Evolutionary conservation across 75 land plant species (phyloP).

Genomic region (Ceratopteris richardii): DNA sequence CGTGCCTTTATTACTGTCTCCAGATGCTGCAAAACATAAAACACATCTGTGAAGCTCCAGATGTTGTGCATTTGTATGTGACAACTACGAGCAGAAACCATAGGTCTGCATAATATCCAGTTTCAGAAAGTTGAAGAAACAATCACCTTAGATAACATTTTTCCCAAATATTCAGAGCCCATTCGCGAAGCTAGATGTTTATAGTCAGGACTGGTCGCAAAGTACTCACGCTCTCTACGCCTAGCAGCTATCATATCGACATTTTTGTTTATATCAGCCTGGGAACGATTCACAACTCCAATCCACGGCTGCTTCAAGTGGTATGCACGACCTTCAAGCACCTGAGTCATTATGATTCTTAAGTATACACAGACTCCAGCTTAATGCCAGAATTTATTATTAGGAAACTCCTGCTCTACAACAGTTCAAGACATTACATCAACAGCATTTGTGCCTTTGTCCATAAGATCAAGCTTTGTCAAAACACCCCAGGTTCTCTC

Average conservation of each 20-base stretch:
- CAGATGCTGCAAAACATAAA: conserved; percentile 55
- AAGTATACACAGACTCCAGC: not conserved
- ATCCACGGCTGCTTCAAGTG: conserved; percentile 77
- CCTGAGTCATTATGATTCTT: too few relatives aligned
- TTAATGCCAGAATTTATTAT: too few relatives aligned
- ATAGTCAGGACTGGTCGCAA: conserved; percentile 64
- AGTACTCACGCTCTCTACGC: conserved; percentile 66
- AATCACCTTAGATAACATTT: conserved; percentile 65
- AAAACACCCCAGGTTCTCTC: conserved; percentile 97
- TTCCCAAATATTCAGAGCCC: conserved; percentile 84
- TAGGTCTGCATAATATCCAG: not conserved
- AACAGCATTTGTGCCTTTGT: conserved; percentile 90
- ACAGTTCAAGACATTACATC: conserved; percentile 54
- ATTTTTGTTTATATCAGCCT: conserved; percentile 74
- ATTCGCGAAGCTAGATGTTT: conserved; percentile 53
- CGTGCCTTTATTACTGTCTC: conserved; percentile 68
- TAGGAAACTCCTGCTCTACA: not conserved
- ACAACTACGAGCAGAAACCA: not conserved
- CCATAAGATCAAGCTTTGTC: conserved; percentile 96
- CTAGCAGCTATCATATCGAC: conserved; percentile 81
- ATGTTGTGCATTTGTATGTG: not conserved
- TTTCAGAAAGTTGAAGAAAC: too few relatives aligned
- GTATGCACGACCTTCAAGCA: conserved; percentile 79
- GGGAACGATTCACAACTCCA: conserved; percentile 84
- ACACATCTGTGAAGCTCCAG: not conserved